These are phyloP conservation scores for Podaxis sp. DNA, from an alignment of 768 basidiomycete species.

Conservation along the genomic window DNA sequence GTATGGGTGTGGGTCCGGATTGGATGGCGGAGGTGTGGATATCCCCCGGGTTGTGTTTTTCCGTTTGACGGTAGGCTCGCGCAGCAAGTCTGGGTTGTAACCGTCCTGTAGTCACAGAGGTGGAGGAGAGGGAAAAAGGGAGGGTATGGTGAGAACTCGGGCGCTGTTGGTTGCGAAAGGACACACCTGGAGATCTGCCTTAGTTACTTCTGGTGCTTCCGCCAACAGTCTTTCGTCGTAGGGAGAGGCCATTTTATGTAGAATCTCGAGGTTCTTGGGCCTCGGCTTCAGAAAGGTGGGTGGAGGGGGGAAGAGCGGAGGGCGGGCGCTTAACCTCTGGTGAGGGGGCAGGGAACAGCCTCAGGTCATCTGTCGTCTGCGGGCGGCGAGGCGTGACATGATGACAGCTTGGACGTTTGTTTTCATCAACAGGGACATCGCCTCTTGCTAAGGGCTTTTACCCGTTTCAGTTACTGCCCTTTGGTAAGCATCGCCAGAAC, in stretches of 20 bases:
- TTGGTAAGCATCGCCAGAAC: background rate
- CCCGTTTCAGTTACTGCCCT: background rate
- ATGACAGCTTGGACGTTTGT: background rate
- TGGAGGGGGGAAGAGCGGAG: background rate
- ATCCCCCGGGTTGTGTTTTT: slow-evolving; percentile 6
- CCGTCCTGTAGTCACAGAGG: slow-evolving; percentile 21
- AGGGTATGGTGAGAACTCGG: background rate
- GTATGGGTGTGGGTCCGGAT: slow-evolving; percentile 16
- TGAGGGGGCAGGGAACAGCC: background rate
- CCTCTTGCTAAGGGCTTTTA: background rate
- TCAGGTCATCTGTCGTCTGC: background rate
- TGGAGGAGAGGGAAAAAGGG: background rate
- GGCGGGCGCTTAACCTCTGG: background rate
- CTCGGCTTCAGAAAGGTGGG: no score
- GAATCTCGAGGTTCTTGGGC: background rate
- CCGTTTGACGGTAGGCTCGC: slow-evolving; percentile 15
- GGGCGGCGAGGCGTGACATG: background rate
- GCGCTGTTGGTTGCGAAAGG: background rate
- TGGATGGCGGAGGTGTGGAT: slow-evolving; percentile 16
- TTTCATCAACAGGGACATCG: slow-evolving; percentile 6
- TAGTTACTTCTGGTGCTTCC: slow-evolving; percentile 10
- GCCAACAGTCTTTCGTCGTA: slow-evolving; percentile 10
- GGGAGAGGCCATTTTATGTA: background rate
- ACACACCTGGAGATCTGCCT: slow-evolving; percentile 12
- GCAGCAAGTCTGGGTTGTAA: slow-evolving; percentile 27